Evolutionary conservation across 306 rosid genomes (phyloP).

Genomic region (Rubus idaeus): DNA sequence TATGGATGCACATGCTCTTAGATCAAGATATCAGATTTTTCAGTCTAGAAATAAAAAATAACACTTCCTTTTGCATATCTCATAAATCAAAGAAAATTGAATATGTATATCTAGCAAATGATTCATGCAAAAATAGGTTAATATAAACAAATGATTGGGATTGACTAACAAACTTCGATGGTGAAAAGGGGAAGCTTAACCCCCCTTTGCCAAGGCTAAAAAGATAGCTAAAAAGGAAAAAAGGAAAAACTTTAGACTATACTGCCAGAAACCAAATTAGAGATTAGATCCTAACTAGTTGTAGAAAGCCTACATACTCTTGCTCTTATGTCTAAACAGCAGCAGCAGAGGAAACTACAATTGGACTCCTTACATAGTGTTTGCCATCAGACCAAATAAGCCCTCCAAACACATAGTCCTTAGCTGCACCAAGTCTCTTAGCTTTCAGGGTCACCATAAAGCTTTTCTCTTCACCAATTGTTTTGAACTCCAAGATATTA

Average conservation of each 20-base stretch:
- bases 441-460: conserved; percentile 44
- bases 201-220: background rate
- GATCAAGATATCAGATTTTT: background rate
- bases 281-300: too few relatives aligned
- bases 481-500: conserved; percentile 37
- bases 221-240: background rate
- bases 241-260: background rate
- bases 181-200: background rate
- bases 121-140: background rate
- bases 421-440: conserved; percentile 13
- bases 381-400: conserved; percentile 59
- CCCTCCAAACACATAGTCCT: conserved; percentile 39
- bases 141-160: background rate
- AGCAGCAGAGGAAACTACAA: conserved; percentile 38
- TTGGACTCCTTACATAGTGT: conserved; percentile 62
- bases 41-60: background rate
- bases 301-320: background rate
- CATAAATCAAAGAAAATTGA: too few relatives aligned
- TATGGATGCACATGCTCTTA: too few relatives aligned
- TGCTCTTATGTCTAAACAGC: background rate
- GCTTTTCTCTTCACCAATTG: conserved; percentile 51
- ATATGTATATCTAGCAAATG: background rate
- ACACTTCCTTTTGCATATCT: background rate
- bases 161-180: too few relatives aligned
- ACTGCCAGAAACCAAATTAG: background rate